phyloP scores from a whole-genome alignment of 2,329 filamentous ascomycete species.

The Arthrobotrys entomopaga region DNA sequence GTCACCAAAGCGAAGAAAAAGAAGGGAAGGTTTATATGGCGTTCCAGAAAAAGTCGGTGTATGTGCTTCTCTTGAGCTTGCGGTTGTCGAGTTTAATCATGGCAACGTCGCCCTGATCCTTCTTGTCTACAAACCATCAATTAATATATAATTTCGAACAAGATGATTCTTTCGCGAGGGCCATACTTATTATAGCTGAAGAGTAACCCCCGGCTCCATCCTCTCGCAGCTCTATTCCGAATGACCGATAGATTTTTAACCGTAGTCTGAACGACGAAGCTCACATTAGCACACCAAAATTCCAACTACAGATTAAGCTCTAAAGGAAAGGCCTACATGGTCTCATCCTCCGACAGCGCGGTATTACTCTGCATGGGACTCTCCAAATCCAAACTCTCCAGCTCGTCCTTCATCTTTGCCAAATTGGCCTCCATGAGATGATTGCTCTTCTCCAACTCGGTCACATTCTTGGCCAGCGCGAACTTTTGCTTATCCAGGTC shows the following conservation, averaged over 20 bases:
- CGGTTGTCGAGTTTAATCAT: constrained; percentile 87
- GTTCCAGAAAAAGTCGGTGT: constrained; percentile 96
- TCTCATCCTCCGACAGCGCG: constrained; percentile 61
- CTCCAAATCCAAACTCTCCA: constrained; percentile 61
- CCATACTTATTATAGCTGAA: constrained; percentile 67
- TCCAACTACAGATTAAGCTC: neutral
- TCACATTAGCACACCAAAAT: constrained; percentile 12
- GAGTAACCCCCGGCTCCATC: constrained; percentile 82
- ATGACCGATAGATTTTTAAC: constrained; percentile 86
- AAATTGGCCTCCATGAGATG: constrained; percentile 78
- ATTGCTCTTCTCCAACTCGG: constrained; percentile 76
- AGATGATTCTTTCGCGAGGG: neutral
- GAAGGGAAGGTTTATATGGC: constrained; percentile 70
- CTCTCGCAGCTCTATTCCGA: constrained; percentile 90
- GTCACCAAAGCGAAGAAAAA: neutral
- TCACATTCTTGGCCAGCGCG: constrained; percentile 77
- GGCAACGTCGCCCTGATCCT: constrained; percentile 87
- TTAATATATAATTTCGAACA: neutral
- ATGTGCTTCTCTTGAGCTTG: constrained; percentile 90
- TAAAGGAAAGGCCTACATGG: constrained; percentile 52
- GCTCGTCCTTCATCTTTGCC: constrained; percentile 66
- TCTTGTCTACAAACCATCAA: constrained; percentile 67
- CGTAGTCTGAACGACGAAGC: constrained; percentile 70
- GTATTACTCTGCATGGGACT: constrained; percentile 57
- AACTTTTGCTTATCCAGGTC: constrained; percentile 97